A percentile compares a stretch with the other conserved stretches of the same genome.
Conservation (phyloP, 306 rosid species). For the Rosa multiflora region DNA sequence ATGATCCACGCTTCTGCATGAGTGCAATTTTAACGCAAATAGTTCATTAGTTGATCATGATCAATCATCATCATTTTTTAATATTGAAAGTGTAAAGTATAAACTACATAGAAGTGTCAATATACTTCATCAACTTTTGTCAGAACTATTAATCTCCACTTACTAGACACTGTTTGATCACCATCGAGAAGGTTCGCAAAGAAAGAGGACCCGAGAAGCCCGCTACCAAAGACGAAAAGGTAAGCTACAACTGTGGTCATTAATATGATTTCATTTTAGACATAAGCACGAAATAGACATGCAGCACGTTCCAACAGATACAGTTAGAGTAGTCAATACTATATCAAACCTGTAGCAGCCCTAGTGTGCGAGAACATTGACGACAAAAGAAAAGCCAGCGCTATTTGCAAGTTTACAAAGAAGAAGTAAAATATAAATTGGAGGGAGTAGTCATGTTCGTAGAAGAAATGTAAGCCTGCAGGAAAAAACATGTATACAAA, state of each 20-base stretch:
- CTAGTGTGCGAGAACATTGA: slow-evolving; percentile 59
- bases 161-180: slow-evolving; percentile 49
- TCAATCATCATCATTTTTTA: neutral
- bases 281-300: neutral
- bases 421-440: slow-evolving; percentile 66
- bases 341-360: slow-evolving; percentile 75
- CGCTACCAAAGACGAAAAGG: slow-evolving; percentile 70
- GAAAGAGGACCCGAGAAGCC: slow-evolving; percentile 66
- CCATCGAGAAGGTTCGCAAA: slow-evolving; percentile 53
- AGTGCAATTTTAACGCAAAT: neutral
- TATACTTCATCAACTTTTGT: neutral
- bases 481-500: neutral
- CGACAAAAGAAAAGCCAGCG: slow-evolving; percentile 67
- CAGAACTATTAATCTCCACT: slow-evolving; percentile 32
- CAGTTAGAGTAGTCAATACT: neutral
- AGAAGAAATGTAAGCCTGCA: slow-evolving; percentile 77
- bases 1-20: slow-evolving; percentile 24
- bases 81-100: neutral
- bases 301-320: neutral
- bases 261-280: neutral
- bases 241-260: slow-evolving; percentile 62
- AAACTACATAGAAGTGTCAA: neutral
- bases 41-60: neutral
- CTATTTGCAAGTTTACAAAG: slow-evolving; percentile 80
- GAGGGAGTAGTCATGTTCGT: slow-evolving; percentile 72